Evolutionary conservation across 1,139 yeast genomes (phyloP).

Genomic region (Suhomyces maxii): DNA sequence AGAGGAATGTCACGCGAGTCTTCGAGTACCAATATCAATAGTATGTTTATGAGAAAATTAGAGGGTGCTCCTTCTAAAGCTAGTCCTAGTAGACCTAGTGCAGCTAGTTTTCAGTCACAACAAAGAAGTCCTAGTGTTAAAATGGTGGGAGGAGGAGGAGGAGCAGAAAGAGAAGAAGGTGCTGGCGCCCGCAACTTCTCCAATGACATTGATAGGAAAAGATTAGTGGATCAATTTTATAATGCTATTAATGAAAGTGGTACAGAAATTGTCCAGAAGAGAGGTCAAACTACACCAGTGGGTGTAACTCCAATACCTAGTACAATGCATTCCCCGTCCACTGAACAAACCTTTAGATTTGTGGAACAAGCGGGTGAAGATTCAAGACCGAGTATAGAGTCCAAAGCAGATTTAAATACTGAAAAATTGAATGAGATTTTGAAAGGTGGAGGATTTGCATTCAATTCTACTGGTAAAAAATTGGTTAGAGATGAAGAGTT

Average conservation of each 20-base stretch:
- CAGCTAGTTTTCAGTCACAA: conserved; percentile 12
- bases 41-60: conserved; percentile 14
- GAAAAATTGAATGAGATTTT: conserved; percentile 20
- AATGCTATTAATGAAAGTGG: conserved; percentile 19
- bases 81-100: conserved; percentile 7
- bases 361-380: conserved; percentile 4
- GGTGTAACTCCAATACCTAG: conserved; percentile 2
- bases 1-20: conserved; percentile 8
- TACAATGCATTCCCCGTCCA: conserved; percentile 9
- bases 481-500: conserved; percentile 28
- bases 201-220: conserved; percentile 24
- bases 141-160: conserved; percentile 8
- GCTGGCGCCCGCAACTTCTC: conserved; percentile 7
- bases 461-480: conserved; percentile 15
- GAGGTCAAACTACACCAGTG: conserved; percentile 1
- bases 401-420: neutral
- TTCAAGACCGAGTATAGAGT: neutral
- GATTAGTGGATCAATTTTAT: conserved; percentile 46
- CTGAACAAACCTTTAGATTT: conserved; percentile 9
- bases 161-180: conserved; percentile 7
- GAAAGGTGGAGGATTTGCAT: conserved; percentile 27
- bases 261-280: conserved; percentile 6
- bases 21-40: conserved; percentile 9
- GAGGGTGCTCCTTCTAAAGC: conserved; percentile 12
- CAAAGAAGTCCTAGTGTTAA: conserved; percentile 10